These are phyloP conservation scores for Cadophora sp. DNA, from an alignment of 2,329 filamentous ascomycete genomes.

Conservation along the genomic window DNA sequence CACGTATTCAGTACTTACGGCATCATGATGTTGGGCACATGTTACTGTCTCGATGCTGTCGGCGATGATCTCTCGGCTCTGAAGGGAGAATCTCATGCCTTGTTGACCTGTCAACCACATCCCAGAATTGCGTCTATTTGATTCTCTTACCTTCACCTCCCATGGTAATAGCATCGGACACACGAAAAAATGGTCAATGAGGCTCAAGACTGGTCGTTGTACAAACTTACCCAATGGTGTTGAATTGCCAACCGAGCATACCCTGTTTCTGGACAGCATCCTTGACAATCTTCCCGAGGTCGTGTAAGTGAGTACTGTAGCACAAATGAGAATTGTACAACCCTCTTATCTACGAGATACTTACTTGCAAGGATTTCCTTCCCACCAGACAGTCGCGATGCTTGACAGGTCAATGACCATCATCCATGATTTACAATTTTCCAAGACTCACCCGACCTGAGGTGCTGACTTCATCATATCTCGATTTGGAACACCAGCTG, in stretches of 20 bases:
- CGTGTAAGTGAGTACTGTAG: constrained; percentile 70
- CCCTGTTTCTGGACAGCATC: constrained; percentile 78
- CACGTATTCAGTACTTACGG: not conserved
- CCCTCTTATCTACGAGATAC: constrained; percentile 41
- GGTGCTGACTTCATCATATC: constrained; percentile 89
- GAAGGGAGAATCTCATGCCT: constrained; percentile 92
- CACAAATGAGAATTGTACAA: constrained; percentile 24
- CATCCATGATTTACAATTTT: not conserved
- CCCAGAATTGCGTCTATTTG: not conserved
- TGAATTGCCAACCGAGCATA: constrained; percentile 74
- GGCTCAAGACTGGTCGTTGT: too few relatives aligned
- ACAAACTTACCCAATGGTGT: constrained; percentile 46
- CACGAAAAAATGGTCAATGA: too few relatives aligned
- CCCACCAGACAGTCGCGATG: constrained; percentile 61
- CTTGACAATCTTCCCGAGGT: constrained; percentile 88
- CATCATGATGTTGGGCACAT: constrained; percentile 67
- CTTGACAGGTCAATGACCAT: constrained; percentile 2
- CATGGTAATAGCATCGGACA: constrained; percentile 76
- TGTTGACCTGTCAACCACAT: constrained; percentile 44
- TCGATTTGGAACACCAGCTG: constrained; percentile 82
- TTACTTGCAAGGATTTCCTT: constrained; percentile 95
- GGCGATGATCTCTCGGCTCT: constrained; percentile 90
- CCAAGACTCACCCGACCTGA: constrained; percentile 73
- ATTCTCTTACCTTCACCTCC: constrained; percentile 77
- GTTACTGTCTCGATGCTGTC: constrained; percentile 95